Evolutionary conservation across 140 eudicot genomes (phyloP).

Genomic region (Senecio squalidus): DNA sequence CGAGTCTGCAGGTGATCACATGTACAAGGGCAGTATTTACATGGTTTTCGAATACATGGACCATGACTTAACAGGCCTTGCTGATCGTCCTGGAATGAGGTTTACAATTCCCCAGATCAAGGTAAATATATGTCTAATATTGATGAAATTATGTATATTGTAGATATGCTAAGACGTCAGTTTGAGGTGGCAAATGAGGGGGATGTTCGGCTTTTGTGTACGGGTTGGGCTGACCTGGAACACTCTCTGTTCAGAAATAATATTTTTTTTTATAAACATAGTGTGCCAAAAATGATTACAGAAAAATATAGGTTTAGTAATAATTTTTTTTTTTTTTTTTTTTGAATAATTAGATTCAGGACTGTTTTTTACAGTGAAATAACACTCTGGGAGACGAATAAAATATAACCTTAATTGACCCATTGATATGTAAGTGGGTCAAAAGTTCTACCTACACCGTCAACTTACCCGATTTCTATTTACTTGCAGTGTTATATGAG

Average conservation of each 20-base stretch:
- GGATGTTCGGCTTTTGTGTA: neutral
- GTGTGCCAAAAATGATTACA: neutral
- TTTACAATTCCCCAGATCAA: constrained; percentile 65
- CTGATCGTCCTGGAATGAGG: constrained; percentile 65
- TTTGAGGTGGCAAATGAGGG: neutral
- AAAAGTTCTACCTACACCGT: neutral
- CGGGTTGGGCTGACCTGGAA: neutral
- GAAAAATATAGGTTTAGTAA: no score
- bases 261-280: neutral
- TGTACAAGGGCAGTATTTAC: constrained; percentile 59
- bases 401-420: neutral
- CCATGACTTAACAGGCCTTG: constrained; percentile 63
- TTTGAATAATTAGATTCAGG: no score
- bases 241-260: neutral
- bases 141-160: constrained; percentile 1
- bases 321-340: no score
- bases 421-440: neutral
- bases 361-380: no score
- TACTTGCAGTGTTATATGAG: constrained; percentile 83
- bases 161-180: constrained; percentile 3
- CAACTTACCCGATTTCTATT: constrained; percentile 12
- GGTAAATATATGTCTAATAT: constrained; percentile 26
- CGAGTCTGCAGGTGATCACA: constrained; percentile 43
- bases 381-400: neutral
- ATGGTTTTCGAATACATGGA: constrained; percentile 85